Conservation (phyloP, 2,329 filamentous ascomycete species). For the Rhexocercosporidium sp. region DNA sequence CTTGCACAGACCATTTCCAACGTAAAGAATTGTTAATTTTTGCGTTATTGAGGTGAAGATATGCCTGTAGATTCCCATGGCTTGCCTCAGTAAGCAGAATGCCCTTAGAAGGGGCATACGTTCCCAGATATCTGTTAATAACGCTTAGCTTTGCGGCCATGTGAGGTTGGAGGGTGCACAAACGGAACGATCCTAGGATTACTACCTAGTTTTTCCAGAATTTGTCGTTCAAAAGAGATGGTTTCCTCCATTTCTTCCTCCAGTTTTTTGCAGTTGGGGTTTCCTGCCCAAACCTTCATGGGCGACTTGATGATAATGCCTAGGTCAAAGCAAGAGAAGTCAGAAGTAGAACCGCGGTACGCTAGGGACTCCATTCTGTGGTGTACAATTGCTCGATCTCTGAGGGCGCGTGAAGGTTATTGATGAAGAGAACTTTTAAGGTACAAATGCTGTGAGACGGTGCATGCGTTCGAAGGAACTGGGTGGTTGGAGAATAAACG, state of each 20-base stretch:
- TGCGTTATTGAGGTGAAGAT: neutral
- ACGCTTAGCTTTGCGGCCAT: constrained; percentile 13
- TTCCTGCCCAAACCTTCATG: constrained; percentile 20
- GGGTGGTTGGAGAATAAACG: constrained; percentile 6
- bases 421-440: no score
- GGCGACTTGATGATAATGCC: constrained; percentile 20
- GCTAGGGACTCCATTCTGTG: constrained; percentile 20
- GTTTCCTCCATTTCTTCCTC: constrained; percentile 19
- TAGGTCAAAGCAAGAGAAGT: constrained; percentile 19
- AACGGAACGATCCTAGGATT: constrained; percentile 19
- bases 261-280: constrained; percentile 20
- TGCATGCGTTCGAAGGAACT: neutral
- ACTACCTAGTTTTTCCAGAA: constrained; percentile 16
- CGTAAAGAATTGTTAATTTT: neutral
- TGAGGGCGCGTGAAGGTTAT: neutral
- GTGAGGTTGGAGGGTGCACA: constrained; percentile 10
- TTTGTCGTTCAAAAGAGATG: constrained; percentile 11
- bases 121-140: neutral
- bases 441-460: no score
- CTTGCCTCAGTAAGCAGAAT: constrained; percentile 3
- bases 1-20: constrained; percentile 3
- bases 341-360: constrained; percentile 23
- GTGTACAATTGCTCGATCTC: constrained; percentile 10
- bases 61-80: constrained; percentile 1
- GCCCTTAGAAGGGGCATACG: neutral